These are phyloP conservation scores for Apiotrichum porosum DNA, from an alignment of 1,284 basidiomycete genomes.

Conservation along the genomic window DNA sequence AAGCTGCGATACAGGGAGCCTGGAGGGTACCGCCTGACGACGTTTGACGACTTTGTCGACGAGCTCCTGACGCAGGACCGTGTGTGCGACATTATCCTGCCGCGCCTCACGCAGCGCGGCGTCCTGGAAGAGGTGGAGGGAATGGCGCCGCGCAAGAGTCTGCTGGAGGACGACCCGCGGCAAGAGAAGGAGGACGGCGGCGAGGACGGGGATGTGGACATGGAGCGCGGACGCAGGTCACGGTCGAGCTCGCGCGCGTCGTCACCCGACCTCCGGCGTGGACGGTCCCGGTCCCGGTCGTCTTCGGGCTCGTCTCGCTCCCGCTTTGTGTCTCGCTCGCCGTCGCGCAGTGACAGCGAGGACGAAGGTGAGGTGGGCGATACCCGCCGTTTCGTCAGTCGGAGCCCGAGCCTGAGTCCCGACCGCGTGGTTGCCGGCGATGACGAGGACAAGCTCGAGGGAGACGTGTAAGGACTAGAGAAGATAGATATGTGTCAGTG, in stretches of 20 bases:
- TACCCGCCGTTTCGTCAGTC: conserved; percentile 35
- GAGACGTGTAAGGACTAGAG: conserved; percentile 28
- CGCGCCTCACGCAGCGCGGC: conserved; percentile 77
- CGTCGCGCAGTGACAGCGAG: conserved; percentile 26
- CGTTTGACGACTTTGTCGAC: conserved; percentile 91
- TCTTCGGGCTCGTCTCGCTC: conserved; percentile 7
- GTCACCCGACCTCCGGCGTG: conserved; percentile 26
- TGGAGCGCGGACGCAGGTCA: conserved; percentile 13
- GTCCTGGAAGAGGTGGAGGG: conserved; percentile 90
- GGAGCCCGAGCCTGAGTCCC: conserved; percentile 47
- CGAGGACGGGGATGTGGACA: conserved; percentile 15
- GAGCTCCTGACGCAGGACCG: conserved; percentile 79
- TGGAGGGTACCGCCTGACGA: conserved; percentile 72
- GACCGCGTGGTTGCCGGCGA: conserved; percentile 27
- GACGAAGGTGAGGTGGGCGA: conserved; percentile 37
- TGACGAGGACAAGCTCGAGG: conserved; percentile 27
- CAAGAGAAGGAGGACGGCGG: conserved; percentile 10
- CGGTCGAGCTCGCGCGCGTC: conserved; percentile 21
- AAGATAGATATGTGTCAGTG: background rate
- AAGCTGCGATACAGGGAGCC: conserved; percentile 79
- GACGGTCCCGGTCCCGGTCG: conserved; percentile 13
- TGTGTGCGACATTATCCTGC: conserved; percentile 94
- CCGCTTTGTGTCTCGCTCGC: conserved; percentile 47
- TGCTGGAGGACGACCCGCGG: conserved; percentile 50
- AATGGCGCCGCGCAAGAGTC: conserved; percentile 72